Evolutionary conservation across 306 rosid species (phyloP).

Genomic region (Myrica gale): DNA sequence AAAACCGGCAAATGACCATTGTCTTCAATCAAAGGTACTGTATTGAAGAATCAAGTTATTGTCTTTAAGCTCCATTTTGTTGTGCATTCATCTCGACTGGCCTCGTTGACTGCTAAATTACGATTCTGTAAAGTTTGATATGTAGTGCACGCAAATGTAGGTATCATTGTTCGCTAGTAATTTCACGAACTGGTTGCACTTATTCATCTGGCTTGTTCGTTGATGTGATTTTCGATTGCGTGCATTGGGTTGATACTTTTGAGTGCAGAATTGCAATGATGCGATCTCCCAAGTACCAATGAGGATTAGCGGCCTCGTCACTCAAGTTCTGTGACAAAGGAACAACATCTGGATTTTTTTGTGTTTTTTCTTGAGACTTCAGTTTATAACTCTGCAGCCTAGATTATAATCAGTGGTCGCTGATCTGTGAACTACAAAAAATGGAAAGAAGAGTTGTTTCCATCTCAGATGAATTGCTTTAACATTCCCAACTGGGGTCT

Average conservation of each 20-base stretch:
- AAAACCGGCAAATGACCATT: conserved; percentile 5
- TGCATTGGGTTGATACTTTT: no score
- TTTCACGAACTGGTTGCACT: neutral
- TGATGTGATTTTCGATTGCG: neutral
- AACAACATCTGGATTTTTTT: no score
- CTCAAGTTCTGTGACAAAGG: no score
- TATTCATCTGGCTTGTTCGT: neutral
- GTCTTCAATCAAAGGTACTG: conserved; percentile 14
- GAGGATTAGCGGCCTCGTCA: no score
- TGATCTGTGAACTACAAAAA: no score
- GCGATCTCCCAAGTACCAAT: no score
- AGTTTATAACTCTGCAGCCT: no score
- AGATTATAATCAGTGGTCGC: no score
- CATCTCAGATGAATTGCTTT: no score
- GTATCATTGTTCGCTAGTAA: neutral
- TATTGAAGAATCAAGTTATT: neutral
- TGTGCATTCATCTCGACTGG: neutral
- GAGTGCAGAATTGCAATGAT: no score
- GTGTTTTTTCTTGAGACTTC: no score
- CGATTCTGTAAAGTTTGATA: neutral
- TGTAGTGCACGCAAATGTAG: neutral
- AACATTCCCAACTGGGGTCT: neutral
- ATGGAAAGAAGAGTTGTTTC: no score
- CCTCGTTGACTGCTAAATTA: neutral
- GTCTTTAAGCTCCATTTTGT: neutral